Evolutionary conservation across 2,329 filamentous ascomycete species (phyloP).

Genomic region (Phoma sp.): DNA sequence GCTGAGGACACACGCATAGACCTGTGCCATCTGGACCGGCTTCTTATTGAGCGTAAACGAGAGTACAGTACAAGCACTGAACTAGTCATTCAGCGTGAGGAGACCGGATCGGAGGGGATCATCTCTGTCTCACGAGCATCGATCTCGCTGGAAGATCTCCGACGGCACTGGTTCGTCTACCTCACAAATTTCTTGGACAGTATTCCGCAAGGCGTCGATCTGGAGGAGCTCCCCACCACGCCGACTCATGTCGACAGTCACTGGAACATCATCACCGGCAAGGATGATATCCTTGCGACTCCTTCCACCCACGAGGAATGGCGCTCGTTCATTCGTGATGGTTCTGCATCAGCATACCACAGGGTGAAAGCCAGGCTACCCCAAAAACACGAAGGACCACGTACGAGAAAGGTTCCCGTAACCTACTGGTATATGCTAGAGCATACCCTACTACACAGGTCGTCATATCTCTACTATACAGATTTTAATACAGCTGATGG

Average conservation of each 20-base stretch:
- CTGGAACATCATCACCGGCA: background rate
- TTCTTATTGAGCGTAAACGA: background rate
- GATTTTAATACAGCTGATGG: too few species aligned
- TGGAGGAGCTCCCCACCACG: background rate
- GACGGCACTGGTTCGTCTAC: background rate
- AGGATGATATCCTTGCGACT: background rate
- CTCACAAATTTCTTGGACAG: background rate
- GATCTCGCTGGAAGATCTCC: background rate
- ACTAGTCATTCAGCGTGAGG: background rate
- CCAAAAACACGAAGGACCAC: background rate
- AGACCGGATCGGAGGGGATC: too few species aligned
- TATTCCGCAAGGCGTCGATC: background rate
- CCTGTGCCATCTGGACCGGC: background rate
- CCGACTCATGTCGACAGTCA: background rate
- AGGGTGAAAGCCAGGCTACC: background rate
- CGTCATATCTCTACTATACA: too few species aligned
- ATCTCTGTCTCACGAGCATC: too few species aligned
- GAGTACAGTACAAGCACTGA: background rate
- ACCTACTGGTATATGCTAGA: too few species aligned
- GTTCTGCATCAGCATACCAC: too few species aligned
- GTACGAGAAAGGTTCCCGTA: too few species aligned
- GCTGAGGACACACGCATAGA: background rate
- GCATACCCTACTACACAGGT: too few species aligned
- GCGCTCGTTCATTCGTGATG: background rate
- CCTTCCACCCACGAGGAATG: background rate